Percentiles rank a stretch among this genome's conserved stretches.
Evolutionary conservation across 106 monocot genomes (phyloP).

Genomic region (Gastrodia elata): DNA sequence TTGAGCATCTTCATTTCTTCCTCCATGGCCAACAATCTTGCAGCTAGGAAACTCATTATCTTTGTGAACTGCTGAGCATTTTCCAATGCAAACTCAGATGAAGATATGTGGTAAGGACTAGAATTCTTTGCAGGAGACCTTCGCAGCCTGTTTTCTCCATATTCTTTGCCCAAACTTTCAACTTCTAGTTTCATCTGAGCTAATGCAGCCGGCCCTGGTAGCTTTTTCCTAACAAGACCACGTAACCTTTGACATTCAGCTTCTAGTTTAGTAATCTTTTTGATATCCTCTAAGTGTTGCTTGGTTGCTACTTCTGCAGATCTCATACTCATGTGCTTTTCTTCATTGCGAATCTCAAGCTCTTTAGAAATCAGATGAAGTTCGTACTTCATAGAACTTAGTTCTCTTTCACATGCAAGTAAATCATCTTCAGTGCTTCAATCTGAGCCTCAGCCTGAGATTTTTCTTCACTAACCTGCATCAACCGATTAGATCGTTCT

Average conservation of each 20-base stretch:
- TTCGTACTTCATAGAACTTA: conserved; percentile 71
- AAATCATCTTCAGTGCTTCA: conserved; percentile 53
- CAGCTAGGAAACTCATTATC: conserved; percentile 72
- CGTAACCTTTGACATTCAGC: conserved; percentile 90
- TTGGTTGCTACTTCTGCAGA: conserved; percentile 72
- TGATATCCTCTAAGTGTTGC: conserved; percentile 76
- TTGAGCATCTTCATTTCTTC: conserved; percentile 93
- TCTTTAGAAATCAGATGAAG: conserved; percentile 70
- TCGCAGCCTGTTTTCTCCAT: conserved; percentile 33
- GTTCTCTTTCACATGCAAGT: conserved; percentile 58
- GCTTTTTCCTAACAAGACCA: conserved; percentile 82
- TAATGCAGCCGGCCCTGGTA: conserved; percentile 94
- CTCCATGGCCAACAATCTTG: conserved; percentile 55
- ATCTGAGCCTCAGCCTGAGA: conserved; percentile 69
- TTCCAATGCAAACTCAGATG: conserved; percentile 41
- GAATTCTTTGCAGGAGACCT: conserved; percentile 33
- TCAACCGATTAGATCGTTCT: conserved; percentile 45
- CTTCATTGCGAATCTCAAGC: conserved; percentile 79
- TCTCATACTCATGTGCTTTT: conserved; percentile 74
- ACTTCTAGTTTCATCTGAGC: conserved; percentile 98
- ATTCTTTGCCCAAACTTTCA: conserved; percentile 57
- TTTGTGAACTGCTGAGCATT: conserved; percentile 56
- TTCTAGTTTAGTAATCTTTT: conserved; percentile 79
- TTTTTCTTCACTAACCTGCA: conserved; percentile 71
- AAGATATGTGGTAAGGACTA: conserved; percentile 10